Evolutionary conservation across 495 filamentous ascomycete species (phyloP).

Genomic region (Parmelia sp.): DNA sequence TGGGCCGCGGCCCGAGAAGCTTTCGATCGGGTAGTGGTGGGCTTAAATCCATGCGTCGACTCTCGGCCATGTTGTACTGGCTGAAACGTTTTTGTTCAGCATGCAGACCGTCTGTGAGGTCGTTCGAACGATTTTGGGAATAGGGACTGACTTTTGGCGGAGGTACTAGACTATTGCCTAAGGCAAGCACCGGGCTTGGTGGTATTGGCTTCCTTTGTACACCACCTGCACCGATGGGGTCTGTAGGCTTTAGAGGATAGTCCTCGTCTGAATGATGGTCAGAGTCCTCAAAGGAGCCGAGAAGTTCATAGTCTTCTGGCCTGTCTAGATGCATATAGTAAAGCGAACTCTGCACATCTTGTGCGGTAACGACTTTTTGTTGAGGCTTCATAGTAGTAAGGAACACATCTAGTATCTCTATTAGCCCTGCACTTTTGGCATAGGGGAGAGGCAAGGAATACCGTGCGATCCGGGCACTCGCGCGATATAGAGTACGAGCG

Average conservation of each 20-base stretch:
- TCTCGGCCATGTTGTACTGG: constrained; percentile 78
- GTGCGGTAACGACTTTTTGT: constrained; percentile 75
- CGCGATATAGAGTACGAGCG: constrained; percentile 81
- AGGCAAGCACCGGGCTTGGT: constrained; percentile 54
- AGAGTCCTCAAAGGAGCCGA: constrained; percentile 25
- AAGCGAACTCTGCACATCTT: constrained; percentile 79
- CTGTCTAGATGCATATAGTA: constrained; percentile 84
- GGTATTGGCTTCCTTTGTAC: constrained; percentile 37
- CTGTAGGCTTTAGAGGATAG: neutral
- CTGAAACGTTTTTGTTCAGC: constrained; percentile 8
- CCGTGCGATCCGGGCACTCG: constrained; percentile 86
- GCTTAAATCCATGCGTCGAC: constrained; percentile 73
- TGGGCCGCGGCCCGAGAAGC: constrained; percentile 24
- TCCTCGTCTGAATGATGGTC: neutral
- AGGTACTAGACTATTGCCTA: constrained; percentile 48
- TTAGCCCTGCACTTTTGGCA: constrained; percentile 16
- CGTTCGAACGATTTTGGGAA: constrained; percentile 5
- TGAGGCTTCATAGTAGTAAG: constrained; percentile 86
- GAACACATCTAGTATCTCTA: constrained; percentile 65
- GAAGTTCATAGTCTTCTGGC: constrained; percentile 50
- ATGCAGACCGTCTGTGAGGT: neutral
- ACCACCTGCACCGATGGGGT: neutral
- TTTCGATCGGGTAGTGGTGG: constrained; percentile 13
- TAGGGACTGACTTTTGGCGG: constrained; percentile 12
- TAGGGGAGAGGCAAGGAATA: constrained; percentile 33